phyloP scores from a whole-genome alignment of 768 basidiomycete species.

The Russula lepida region DNA sequence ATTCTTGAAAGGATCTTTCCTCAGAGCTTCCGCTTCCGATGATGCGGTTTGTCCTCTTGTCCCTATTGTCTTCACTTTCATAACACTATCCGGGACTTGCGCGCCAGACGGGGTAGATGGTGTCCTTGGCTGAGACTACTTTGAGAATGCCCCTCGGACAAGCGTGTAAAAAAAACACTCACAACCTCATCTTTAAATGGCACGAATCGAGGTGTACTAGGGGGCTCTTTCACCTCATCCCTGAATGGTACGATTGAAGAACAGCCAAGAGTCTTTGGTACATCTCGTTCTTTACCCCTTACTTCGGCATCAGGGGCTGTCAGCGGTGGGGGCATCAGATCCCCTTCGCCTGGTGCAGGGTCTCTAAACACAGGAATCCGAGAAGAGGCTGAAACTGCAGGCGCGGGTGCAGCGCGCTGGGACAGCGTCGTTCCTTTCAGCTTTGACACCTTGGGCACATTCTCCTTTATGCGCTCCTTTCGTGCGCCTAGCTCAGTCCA shows the following conservation, averaged over 20 bases:
- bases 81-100: slow-evolving; percentile 47
- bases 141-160: slow-evolving; percentile 18
- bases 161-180: slow-evolving; percentile 23
- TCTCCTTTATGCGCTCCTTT: slow-evolving; percentile 72
- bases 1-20: slow-evolving; percentile 77
- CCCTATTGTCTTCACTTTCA: slow-evolving; percentile 50
- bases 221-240: slow-evolving; percentile 27
- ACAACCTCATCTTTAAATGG: slow-evolving; percentile 67
- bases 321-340: slow-evolving; percentile 25
- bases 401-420: slow-evolving; percentile 44
- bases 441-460: slow-evolving; percentile 61
- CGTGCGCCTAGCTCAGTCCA: slow-evolving; percentile 74
- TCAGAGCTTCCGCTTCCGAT: slow-evolving; percentile 68
- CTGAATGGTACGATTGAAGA: slow-evolving; percentile 22
- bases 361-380: slow-evolving; percentile 63
- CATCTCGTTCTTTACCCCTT: slow-evolving; percentile 25
- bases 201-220: slow-evolving; percentile 51
- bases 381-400: slow-evolving; percentile 39
- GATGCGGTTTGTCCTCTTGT: slow-evolving; percentile 34
- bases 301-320: slow-evolving; percentile 29
- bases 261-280: slow-evolving; percentile 31
- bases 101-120: slow-evolving; percentile 27
- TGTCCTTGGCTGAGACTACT: slow-evolving; percentile 24
- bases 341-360: slow-evolving; percentile 35
- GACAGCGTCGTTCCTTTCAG: slow-evolving; percentile 57